Conservation (phyloP, 208 protist species). For the Leishmania lainsoni region DNA sequence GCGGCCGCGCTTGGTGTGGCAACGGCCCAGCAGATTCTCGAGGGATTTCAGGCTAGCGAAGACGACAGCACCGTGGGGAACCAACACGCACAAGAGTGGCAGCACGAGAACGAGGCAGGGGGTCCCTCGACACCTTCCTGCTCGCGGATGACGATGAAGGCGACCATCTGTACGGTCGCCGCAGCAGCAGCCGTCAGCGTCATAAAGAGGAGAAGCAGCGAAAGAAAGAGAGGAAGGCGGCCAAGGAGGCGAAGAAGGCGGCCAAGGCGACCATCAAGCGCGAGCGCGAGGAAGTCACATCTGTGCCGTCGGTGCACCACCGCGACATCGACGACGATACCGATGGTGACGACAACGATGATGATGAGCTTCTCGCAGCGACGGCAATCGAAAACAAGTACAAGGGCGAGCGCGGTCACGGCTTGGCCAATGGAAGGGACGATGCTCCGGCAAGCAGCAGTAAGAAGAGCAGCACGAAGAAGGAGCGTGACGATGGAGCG, state of each 20-base stretch:
- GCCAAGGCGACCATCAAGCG: constrained; percentile 26
- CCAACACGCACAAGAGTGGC: not conserved
- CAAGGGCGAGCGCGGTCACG: not conserved
- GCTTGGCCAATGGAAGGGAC: not conserved
- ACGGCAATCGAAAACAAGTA: constrained; percentile 24
- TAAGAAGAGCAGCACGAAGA: not conserved
- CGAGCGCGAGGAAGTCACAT: constrained; percentile 24
- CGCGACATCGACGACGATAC: constrained; percentile 1
- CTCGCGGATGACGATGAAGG: not conserved
- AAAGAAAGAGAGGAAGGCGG: constrained; percentile 24
- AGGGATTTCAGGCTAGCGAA: constrained; percentile 21
- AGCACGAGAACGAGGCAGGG: not conserved
- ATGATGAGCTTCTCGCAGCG: constrained; percentile 14
- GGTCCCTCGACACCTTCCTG: not conserved
- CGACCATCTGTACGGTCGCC: not conserved
- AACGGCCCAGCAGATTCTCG: constrained; percentile 58
- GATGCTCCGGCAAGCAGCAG: not conserved
- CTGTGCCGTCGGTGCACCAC: constrained; percentile 6
- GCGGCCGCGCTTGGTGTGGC: constrained; percentile 57
- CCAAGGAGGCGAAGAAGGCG: constrained; percentile 21
- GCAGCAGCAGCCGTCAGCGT: constrained; percentile 6
- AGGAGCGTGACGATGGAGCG: constrained; percentile 4
- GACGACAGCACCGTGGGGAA: not conserved
- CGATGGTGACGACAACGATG: not conserved
- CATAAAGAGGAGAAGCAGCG: constrained; percentile 23